Evolutionary conservation across 176 grass and related monocot species (phyloP).

Genomic region (Carex scoparia): DNA sequence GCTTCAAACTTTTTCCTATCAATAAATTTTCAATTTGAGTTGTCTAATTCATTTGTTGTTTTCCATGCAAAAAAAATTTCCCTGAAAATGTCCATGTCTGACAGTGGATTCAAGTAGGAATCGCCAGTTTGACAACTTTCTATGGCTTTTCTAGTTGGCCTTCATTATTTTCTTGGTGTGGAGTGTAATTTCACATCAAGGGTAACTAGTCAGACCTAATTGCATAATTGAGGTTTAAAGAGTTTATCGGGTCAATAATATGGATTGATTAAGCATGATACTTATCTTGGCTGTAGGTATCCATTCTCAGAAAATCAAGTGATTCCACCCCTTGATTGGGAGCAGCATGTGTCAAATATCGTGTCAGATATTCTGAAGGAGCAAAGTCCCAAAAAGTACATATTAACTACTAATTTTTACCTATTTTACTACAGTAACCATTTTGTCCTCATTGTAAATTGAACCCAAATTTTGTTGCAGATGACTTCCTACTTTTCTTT

Average conservation of each 20-base stretch:
- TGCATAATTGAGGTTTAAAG: not conserved
- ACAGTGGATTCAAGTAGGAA: not conserved
- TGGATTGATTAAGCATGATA: not conserved
- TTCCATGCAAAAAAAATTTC: not conserved
- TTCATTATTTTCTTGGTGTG: not conserved
- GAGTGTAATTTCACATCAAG: not conserved
- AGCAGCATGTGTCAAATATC: constrained; percentile 89
- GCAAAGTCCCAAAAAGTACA: constrained; percentile 94
- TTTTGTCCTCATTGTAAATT: not conserved
- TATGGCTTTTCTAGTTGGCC: not conserved
- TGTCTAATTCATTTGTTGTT: not conserved
- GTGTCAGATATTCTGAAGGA: constrained; percentile 88
- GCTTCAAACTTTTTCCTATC: not conserved
- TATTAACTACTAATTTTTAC: constrained; percentile 8
- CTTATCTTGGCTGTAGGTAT: constrained; percentile 51
- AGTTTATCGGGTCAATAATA: not conserved
- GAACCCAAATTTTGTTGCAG: not conserved
- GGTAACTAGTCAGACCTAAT: not conserved
- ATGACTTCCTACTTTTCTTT: not conserved
- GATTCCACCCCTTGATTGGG: constrained; percentile 85
- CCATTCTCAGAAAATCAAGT: constrained; percentile 81
- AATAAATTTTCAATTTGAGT: constrained; percentile 4
- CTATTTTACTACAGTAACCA: not conserved
- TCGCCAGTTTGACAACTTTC: not conserved
- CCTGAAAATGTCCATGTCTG: not conserved